Evolutionary conservation across 1,139 yeast genomes (phyloP), one percentile per base, ranked within the genome.

Genomic region (Candida freyschussii): DNA sequence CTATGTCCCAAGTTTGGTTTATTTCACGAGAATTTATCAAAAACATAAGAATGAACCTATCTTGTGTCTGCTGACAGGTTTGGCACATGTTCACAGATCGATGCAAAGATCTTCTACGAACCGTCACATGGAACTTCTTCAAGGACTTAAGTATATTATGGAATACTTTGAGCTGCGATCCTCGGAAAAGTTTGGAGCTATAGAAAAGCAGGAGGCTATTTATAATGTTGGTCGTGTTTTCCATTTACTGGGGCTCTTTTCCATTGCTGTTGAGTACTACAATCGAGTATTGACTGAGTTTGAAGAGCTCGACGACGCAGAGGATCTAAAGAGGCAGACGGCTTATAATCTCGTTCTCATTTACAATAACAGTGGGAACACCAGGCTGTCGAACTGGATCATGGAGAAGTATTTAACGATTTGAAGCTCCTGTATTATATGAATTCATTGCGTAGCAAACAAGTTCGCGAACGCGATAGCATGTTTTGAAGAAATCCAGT

Each of bases 81-180:
- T 91, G 25, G 77, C 89, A 0, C 91, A 89, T 57, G 64, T 87
- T n/a, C 96, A 89, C 49, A 69, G 98, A 24, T 82, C 97, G 0
- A 79, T 89, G 78, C 97, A 91, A 57, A 67, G 99, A 44, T 75
- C 85, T 36, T 79, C 95, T 11, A 68, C 79, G 9, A 86, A 86
- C 55, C 71, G 97, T 39, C 96, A 89, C 51, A 67, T 82, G 36
- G 96, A 89, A 52, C 66, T 91, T 19, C 63, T 91, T 3, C 96
- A 91, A 54, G 97, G 96, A 0, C 60, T 91, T 30, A 75, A 91
- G 39, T 86, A 74, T 48, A 54, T 93, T 37, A 59, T 75, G 50
- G 93, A 85, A 47, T 91, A 91, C 48, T 67, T 70, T 31, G 75
- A 74, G 16, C 56, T 72, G 13, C 57, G 69, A 33, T 53, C 60